These are phyloP conservation scores for Candida coleopterorum DNA, from an alignment of 805 yeast species.

Conservation along the genomic window DNA sequence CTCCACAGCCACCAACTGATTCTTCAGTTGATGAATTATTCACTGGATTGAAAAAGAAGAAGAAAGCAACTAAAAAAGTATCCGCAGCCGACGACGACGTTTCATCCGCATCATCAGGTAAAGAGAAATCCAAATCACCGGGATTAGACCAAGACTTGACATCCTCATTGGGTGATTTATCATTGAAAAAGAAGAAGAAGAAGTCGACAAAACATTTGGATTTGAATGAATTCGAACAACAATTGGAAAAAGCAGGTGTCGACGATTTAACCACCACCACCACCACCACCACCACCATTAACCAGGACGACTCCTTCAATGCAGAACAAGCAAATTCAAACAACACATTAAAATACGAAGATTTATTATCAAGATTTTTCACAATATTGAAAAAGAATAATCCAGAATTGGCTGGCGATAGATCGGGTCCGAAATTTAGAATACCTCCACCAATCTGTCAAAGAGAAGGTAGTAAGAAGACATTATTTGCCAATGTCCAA, in stretches of 20 bases:
- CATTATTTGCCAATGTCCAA: conserved; percentile 93
- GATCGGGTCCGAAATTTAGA: conserved; percentile 86
- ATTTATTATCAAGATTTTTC: conserved; percentile 81
- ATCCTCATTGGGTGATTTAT: conserved; percentile 35
- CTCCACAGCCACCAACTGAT: conserved; percentile 31
- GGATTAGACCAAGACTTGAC: conserved; percentile 27
- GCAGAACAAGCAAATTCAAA: conserved; percentile 22
- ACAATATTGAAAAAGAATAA: conserved; percentile 81
- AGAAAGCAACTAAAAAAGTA: conserved; percentile 49
- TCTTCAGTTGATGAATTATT: conserved; percentile 56
- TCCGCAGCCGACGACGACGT: not conserved
- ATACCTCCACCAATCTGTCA: conserved; percentile 96
- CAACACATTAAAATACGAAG: conserved; percentile 68
- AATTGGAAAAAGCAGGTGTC: conserved; percentile 86
- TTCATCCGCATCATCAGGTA: not conserved
- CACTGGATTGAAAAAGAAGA: conserved; percentile 70
- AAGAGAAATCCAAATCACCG: conserved; percentile 18
- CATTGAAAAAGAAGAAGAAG: conserved; percentile 80
- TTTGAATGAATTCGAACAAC: conserved; percentile 80
- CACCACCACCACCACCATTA: conserved; percentile 8
- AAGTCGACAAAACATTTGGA: conserved; percentile 52
- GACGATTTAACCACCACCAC: conserved; percentile 39
- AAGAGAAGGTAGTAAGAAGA: conserved; percentile 97
- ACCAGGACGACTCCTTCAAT: conserved; percentile 1
- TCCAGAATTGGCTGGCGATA: conserved; percentile 98